Evolutionary conservation across 2,329 filamentous ascomycete genomes (phyloP).

Genomic region (Alternaria dauci): DNA sequence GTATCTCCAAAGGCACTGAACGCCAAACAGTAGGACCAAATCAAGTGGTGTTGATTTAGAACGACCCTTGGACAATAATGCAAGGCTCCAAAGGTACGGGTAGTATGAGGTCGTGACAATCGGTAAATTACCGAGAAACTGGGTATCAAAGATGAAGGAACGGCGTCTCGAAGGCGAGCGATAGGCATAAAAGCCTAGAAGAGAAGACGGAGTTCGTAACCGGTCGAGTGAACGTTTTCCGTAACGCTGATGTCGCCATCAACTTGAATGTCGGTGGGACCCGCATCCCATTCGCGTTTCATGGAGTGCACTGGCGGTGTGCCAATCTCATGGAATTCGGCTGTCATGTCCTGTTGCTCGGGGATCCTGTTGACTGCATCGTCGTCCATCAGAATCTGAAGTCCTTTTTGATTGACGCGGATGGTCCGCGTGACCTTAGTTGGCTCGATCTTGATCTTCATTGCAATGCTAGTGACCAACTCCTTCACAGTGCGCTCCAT

Average conservation of each 20-base stretch:
- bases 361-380: slow-evolving; percentile 83
- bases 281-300: slow-evolving; percentile 64
- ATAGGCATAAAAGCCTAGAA: slow-evolving; percentile 46
- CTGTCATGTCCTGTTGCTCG: slow-evolving; percentile 90
- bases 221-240: slow-evolving; percentile 55
- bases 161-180: slow-evolving; percentile 8
- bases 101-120: slow-evolving; percentile 46
- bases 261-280: slow-evolving; percentile 57
- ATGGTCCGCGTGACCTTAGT: slow-evolving; percentile 74
- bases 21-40: slow-evolving; percentile 27
- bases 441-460: slow-evolving; percentile 83
- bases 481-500: slow-evolving; percentile 78
- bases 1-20: slow-evolving; percentile 40
- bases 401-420: slow-evolving; percentile 74
- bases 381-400: slow-evolving; percentile 89
- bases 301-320: slow-evolving; percentile 53
- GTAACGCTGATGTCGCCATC: slow-evolving; percentile 57
- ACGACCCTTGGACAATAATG: slow-evolving; percentile 22
- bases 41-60: slow-evolving; percentile 19
- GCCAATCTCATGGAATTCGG: slow-evolving; percentile 71
- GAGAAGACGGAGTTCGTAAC: slow-evolving; percentile 60
- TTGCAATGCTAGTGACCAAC: slow-evolving; percentile 74
- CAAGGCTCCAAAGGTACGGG: slow-evolving; percentile 34
- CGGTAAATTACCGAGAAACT: slow-evolving; percentile 28
- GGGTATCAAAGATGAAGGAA: slow-evolving; percentile 19